phyloP scores from a whole-genome alignment of 495 filamentous ascomycete species.

The Venustampulla echinocandica region DNA sequence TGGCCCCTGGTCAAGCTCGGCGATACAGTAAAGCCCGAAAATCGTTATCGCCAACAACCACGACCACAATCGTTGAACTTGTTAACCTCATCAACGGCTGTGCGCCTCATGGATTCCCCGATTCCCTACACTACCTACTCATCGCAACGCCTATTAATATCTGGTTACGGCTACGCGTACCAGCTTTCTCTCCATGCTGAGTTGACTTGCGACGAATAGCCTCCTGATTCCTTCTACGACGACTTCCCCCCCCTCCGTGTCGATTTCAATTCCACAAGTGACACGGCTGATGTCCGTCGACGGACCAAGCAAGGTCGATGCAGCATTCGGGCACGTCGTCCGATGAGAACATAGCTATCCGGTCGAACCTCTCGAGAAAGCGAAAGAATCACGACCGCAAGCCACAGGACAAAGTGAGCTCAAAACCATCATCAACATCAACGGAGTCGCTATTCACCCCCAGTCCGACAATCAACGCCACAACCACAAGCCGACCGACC shows the following conservation, averaged over 20 bases:
- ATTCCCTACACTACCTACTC: too few species aligned
- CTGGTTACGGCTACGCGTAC: too few species aligned
- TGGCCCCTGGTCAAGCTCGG: neutral
- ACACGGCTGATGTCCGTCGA: slow-evolving; percentile 19
- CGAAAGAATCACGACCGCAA: slow-evolving; percentile 10
- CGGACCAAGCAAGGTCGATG: slow-evolving; percentile 19
- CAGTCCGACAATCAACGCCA: neutral
- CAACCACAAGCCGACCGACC: neutral
- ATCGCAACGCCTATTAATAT: too few species aligned
- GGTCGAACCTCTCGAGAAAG: slow-evolving; percentile 4
- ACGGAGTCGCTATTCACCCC: too few species aligned
- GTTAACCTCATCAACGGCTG: too few species aligned
- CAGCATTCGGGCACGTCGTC: slow-evolving; percentile 15
- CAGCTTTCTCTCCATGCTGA: too few species aligned
- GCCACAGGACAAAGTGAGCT: neutral
- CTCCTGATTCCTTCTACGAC: neutral
- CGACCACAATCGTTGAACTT: too few species aligned
- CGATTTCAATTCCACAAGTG: too few species aligned
- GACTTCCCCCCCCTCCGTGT: neutral
- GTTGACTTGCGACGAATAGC: too few species aligned
- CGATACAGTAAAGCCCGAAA: neutral
- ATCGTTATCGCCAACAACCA: neutral
- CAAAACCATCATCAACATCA: neutral
- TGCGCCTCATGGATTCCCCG: too few species aligned
- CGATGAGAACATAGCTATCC: slow-evolving; percentile 9